Percentiles rank a stretch among this genome's conserved stretches.
phyloP scores from a whole-genome alignment of 305 asterid genomes.

The Solanum chacoense region DNA sequence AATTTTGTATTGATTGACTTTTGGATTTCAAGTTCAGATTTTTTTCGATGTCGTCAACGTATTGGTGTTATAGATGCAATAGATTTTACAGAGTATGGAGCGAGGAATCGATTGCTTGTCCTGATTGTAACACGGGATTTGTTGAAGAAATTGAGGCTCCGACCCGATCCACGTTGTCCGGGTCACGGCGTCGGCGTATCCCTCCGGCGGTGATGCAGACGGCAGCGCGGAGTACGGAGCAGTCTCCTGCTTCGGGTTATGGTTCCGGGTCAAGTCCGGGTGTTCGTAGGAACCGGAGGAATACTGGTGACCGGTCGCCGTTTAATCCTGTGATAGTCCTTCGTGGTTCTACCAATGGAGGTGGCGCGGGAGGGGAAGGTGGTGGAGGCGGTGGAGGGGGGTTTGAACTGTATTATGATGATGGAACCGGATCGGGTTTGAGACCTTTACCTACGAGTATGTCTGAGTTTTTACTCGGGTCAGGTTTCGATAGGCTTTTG shows the following conservation, averaged over 20 bases:
- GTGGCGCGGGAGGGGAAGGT: constrained; percentile 9
- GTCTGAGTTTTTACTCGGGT: constrained; percentile 84
- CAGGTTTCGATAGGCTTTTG: constrained; percentile 79
- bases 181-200: constrained; percentile 58
- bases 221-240: constrained; percentile 33
- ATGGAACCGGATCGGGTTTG: constrained; percentile 78
- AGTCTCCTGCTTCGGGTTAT: constrained; percentile 28
- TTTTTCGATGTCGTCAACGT: constrained; percentile 54
- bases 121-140: constrained; percentile 73
- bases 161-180: constrained; percentile 46
- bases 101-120: constrained; percentile 52
- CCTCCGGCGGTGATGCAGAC: constrained; percentile 67
- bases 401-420: constrained; percentile 74
- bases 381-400: constrained; percentile 35
- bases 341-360: constrained; percentile 41
- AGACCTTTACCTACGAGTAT: constrained; percentile 67
- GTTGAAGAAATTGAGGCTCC: constrained; percentile 60
- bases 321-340: constrained; percentile 89
- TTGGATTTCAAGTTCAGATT: not conserved
- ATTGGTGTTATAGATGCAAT: constrained; percentile 92
- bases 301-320: constrained; percentile 78
- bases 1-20: not conserved
- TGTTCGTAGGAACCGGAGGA: constrained; percentile 57
- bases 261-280: constrained; percentile 51
- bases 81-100: constrained; percentile 53